Evolutionary conservation across 768 basidiomycete genomes (phyloP), one percentile per base, ranked within the genome.

Genomic region (Auricularia sp.): DNA sequence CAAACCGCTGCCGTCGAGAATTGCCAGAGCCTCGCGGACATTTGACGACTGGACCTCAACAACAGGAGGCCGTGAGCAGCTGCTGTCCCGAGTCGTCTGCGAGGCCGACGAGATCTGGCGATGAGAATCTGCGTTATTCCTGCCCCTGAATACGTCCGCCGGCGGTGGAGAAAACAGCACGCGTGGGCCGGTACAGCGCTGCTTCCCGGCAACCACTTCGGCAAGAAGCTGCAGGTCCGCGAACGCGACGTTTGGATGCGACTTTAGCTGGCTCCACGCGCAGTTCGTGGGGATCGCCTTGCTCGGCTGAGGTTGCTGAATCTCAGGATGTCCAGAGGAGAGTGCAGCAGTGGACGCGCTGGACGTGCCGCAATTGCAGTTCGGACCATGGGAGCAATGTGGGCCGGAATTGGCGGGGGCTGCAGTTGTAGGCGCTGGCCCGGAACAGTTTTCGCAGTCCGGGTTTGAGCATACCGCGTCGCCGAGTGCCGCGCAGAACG

Each of bases 231-330:
- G 76, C 62, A 96, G 78, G 75, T 95, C 91, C 14, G 90, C 84
- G 72, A 93, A 93, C 36, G 86, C 83, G 62, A 90, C 87, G 68
- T 93, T 94, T 2, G 93, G 93, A 74, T 96, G 93, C 11, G 85
- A 84, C 75, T 93, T 93, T 66, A 95, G 79, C 68, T 86, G 86
- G 35, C 83, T 83, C 90, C 92, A 94, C 7, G 91, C 91, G 64
- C 87, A 85, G 71, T 87, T 87, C 64, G 12, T 66, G 65, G n/a
- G 70, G 61, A 35, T 68, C 62, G 73, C 68, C 34, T 72, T 66
- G 39, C 69, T 69, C 69, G 73, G 65, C 71, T 67, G 29, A 69
- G 69, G 67, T 67, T 72, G 36, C 66, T 71, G 65, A 72, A 61
- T 23, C 16, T 29, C 29, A 29, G 51, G 33, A 18, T 23, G 53